Conservation (phyloP, 768 basidiomycete species). For the Neoboletus brunneissimus region DNA sequence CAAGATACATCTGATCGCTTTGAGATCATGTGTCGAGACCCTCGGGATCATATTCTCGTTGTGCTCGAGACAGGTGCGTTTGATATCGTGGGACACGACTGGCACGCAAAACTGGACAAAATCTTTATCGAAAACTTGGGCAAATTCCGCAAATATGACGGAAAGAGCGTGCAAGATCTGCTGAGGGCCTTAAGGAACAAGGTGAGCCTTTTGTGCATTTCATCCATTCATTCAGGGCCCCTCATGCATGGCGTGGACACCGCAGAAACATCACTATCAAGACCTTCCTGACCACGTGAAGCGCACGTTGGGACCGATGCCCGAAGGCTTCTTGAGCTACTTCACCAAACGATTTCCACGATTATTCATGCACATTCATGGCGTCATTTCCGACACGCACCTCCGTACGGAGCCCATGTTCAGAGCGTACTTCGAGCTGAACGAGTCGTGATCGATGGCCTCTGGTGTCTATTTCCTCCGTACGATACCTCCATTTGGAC, state of each 20-base stretch:
- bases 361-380: slow-evolving; percentile 89
- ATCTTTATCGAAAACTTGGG: slow-evolving; percentile 92
- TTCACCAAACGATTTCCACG: slow-evolving; percentile 92
- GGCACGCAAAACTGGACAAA: slow-evolving; percentile 84
- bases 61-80: slow-evolving; percentile 69
- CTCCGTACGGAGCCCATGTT: slow-evolving; percentile 88
- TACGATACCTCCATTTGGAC: neutral
- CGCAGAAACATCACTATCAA: slow-evolving; percentile 95
- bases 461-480: neutral
- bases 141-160: slow-evolving; percentile 97
- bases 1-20: slow-evolving; percentile 97
- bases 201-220: slow-evolving; percentile 43
- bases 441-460: slow-evolving; percentile 37
- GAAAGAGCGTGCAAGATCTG: slow-evolving; percentile 85
- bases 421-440: slow-evolving; percentile 79
- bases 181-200: slow-evolving; percentile 93
- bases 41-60: slow-evolving; percentile 72
- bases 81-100: slow-evolving; percentile 83
- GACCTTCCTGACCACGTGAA: slow-evolving; percentile 92
- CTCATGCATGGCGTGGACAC: slow-evolving; percentile 12
- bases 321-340: slow-evolving; percentile 87
- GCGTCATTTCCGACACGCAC: slow-evolving; percentile 70
- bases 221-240: neutral
- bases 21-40: slow-evolving; percentile 95
- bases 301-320: slow-evolving; percentile 84